Evolutionary conservation across 2,329 filamentous ascomycete species (phyloP).

Genomic region (Apiospora saccharicola): DNA sequence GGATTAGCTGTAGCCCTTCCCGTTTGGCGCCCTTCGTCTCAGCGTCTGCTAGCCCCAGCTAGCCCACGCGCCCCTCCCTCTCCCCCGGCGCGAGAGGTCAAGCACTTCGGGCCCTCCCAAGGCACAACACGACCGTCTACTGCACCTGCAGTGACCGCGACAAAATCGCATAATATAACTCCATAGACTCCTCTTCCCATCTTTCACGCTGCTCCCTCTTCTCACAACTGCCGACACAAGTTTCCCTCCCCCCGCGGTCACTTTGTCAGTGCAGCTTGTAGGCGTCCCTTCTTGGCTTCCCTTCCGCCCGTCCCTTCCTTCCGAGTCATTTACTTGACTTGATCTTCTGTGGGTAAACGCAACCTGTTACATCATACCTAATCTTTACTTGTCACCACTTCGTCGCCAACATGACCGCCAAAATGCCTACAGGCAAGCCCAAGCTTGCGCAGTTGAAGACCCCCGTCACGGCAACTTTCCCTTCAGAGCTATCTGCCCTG

Average conservation of each 20-base stretch:
- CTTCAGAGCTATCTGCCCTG: conserved; percentile 66
- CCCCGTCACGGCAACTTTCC: conserved; percentile 68
- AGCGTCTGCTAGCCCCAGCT: conserved; percentile 38
- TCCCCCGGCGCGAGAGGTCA: conserved; percentile 36
- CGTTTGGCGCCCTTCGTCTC: conserved; percentile 43
- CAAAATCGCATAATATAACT: conserved; percentile 43
- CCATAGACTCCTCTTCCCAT: conserved; percentile 37
- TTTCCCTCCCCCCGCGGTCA: conserved; percentile 42
- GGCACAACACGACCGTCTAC: conserved; percentile 23
- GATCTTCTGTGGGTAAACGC: conserved; percentile 31
- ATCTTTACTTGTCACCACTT: conserved; percentile 27
- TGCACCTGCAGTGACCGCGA: conserved; percentile 20
- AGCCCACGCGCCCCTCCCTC: conserved; percentile 23
- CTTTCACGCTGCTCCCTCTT: conserved; percentile 30
- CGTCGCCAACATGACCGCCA: conserved; percentile 38
- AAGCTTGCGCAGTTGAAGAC: conserved; percentile 70
- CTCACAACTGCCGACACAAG: conserved; percentile 45
- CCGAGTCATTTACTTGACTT: conserved; percentile 56
- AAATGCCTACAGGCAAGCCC: conserved; percentile 61
- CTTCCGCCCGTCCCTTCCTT: conserved; percentile 39
- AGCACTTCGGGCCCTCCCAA: conserved; percentile 13
- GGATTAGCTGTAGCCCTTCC: conserved; percentile 32
- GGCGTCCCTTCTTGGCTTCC: conserved; percentile 38
- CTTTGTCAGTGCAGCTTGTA: conserved; percentile 48
- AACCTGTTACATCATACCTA: conserved; percentile 31